Conservation (phyloP, 768 basidiomycete species). For the Lactifluus hygrophoroides region DNA sequence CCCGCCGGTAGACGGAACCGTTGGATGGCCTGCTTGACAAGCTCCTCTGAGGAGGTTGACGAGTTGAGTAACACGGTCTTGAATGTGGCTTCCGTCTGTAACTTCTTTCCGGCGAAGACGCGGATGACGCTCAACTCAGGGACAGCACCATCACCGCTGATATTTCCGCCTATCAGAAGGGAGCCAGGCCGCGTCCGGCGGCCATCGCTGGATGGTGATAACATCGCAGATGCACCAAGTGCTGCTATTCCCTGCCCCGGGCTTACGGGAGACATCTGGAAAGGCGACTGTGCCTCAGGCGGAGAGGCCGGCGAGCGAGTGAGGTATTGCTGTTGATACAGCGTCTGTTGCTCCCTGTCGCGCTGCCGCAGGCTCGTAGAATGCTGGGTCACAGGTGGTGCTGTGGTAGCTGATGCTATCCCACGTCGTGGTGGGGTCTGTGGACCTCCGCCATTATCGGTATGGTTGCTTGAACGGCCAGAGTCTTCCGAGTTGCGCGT, state of each 20-base stretch:
- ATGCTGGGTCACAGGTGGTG: conserved; percentile 47
- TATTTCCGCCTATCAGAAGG: conserved; percentile 53
- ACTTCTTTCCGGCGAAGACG: conserved; percentile 84
- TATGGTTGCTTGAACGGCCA: conserved; percentile 39
- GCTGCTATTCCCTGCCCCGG: conserved; percentile 43
- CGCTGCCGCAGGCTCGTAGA: conserved; percentile 67
- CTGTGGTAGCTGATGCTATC: conserved; percentile 26
- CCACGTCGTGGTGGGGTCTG: conserved; percentile 27
- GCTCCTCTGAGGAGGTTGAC: conserved; percentile 73
- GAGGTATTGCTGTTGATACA: conserved; percentile 80
- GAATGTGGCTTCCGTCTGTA: conserved; percentile 95
- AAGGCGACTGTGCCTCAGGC: conserved; percentile 64
- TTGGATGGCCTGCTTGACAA: conserved; percentile 88
- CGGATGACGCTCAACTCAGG: conserved; percentile 91
- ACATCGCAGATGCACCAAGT: conserved; percentile 33
- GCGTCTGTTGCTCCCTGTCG: conserved; percentile 80
- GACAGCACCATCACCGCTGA: conserved; percentile 54
- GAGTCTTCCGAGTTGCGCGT: conserved; percentile 55
- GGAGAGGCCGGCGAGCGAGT: conserved; percentile 75
- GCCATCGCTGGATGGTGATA: conserved; percentile 36
- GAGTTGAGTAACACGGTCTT: conserved; percentile 93
- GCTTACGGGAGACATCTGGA: conserved; percentile 68
- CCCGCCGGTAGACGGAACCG: conserved; percentile 75
- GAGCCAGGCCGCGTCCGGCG: conserved; percentile 67
- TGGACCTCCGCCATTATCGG: neutral